Evolutionary conservation across 768 basidiomycete species (phyloP), one percentile per base, ranked within the genome.

Genomic region (Lactarius quietus): DNA sequence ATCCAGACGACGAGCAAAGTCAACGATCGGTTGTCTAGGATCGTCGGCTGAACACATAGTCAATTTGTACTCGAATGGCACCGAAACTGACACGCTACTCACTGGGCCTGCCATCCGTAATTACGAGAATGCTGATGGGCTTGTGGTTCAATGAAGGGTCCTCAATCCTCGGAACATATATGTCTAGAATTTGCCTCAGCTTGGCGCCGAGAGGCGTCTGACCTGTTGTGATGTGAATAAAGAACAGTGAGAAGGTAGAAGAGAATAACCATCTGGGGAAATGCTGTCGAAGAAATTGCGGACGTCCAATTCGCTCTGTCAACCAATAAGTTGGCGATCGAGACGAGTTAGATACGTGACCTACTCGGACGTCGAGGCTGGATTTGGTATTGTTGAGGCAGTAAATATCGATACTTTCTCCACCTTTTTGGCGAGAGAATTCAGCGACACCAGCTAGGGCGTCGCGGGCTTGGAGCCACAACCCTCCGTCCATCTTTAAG

Each of bases 361-460:
- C 62, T 74, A 77, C 62, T 67, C 72, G 35, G 51, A 68, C 18
- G 18, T 63, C 58, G n/a, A 48, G 57, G 20, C 45, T 54, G 61
- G n/a, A 63, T 6, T 35, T 14, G 4, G 70, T 67, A 15, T 59
- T 55, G 63, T 81, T 81, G 69, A 81, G 74, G 70, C 81, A 81
- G 66, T 79, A 74, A 12, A 82, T 71, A 48, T 82, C 81, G 57
- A 76, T 31, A 14, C 81, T 80, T 35, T 74, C 77, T 12, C 74
- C 73, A 18, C 75, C 78, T 57, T 79, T 76, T 38, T 72, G 66
- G 33, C 72, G 74, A 28, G 78, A 76, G 3, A 77, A 67, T 43
- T 79, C 76, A 6, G 77, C 74, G 26, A 81, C 74, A 54, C 76
- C 80, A 48, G 73, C 78, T 26, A 82, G 74, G 2, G 81, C 80